Conservation (phyloP, 805 yeast species). For the Starmera quercuum region DNA sequence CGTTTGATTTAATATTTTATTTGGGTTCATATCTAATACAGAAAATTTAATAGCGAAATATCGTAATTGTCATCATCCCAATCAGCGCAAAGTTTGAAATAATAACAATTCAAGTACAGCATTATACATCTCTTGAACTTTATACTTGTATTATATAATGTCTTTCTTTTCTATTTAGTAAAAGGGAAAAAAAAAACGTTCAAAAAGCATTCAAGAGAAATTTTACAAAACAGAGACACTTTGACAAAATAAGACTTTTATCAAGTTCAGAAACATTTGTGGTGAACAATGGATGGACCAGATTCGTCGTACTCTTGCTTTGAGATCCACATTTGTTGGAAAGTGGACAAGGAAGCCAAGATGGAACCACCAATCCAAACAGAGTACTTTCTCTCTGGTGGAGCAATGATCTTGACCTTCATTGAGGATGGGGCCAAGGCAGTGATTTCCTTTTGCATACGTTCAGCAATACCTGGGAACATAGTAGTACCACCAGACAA, state of each 20-base stretch:
- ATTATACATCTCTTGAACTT: no score
- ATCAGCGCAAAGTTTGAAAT: no score
- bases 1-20: no score
- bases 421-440: constrained; percentile 99
- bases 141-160: no score
- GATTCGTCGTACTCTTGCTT: constrained; percentile 99
- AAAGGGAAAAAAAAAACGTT: not conserved
- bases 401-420: constrained; percentile 99
- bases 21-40: no score
- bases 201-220: no score
- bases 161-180: no score
- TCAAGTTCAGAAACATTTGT: constrained; percentile 36
- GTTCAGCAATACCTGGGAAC: constrained; percentile 99
- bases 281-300: constrained; percentile 94
- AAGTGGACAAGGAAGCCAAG: constrained; percentile 95
- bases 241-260: not conserved
- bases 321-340: constrained; percentile 99
- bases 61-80: no score
- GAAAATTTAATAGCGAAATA: no score
- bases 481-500: constrained; percentile 99
- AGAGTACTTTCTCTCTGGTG: constrained; percentile 98
- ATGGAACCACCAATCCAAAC: constrained; percentile 99
- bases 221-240: not conserved
- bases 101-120: no score
- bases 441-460: constrained; percentile 99